A percentile compares a stretch with the other conserved stretches of the same genome.
Conservation (phyloP, 306 rosid genomes). For the Dryas alaskensis region DNA sequence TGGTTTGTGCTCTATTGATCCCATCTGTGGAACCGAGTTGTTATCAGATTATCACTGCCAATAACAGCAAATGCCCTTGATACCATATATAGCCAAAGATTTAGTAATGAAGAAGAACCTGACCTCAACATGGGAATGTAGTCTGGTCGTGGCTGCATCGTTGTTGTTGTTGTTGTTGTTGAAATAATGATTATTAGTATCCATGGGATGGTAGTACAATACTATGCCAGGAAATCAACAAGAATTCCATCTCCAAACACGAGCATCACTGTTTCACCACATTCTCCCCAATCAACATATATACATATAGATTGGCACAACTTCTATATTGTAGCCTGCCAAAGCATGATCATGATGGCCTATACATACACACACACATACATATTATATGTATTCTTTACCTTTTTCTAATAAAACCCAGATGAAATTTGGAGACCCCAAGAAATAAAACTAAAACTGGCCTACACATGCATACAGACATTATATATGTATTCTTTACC, state of each 20-base stretch:
- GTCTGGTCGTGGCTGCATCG: slow-evolving; percentile 17
- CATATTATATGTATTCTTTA: not conserved
- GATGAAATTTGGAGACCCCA: not conserved
- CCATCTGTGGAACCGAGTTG: slow-evolving; percentile 32
- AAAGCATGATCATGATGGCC: not conserved
- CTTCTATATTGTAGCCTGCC: not conserved
- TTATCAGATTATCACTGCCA: not conserved
- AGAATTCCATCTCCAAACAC: slow-evolving; percentile 35
- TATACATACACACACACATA: not conserved
- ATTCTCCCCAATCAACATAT: slow-evolving; percentile 18
- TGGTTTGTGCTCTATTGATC: slow-evolving; percentile 29
- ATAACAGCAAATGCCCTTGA: not conserved
- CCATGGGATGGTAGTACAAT: slow-evolving; percentile 28
- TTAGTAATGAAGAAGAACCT: not conserved
- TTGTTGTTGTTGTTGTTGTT: slow-evolving; percentile 6
- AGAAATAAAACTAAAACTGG: not conserved
- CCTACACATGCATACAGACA: not conserved
- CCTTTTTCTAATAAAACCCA: not conserved
- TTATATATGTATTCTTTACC: not conserved
- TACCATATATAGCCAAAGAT: not conserved
- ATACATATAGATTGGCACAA: not conserved
- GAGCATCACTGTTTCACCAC: slow-evolving; percentile 28
- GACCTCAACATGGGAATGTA: slow-evolving; percentile 40
- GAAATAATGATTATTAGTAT: not conserved
- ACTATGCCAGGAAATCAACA: slow-evolving; percentile 29